Conservation (phyloP, 805 yeast species). For the Lachancea sp. region DNA sequence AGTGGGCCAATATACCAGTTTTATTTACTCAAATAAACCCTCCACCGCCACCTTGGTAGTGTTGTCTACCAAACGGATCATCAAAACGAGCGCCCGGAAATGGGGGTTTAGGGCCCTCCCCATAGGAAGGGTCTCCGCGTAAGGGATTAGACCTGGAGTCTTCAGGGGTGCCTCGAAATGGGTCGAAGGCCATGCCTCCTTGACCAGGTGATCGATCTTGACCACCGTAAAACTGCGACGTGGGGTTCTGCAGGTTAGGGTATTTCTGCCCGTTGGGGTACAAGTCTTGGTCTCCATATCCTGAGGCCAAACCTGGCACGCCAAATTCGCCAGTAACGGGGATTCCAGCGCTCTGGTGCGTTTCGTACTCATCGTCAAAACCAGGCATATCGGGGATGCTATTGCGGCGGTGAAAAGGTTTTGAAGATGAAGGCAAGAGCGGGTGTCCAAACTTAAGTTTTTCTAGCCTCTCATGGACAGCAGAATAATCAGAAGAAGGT, state of each 20-base stretch:
- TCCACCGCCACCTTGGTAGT: constrained; percentile 11
- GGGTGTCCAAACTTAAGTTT: constrained; percentile 7
- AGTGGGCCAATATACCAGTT: not conserved
- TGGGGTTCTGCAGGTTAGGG: constrained; percentile 20
- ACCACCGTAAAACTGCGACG: constrained; percentile 5
- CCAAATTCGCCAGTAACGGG: constrained; percentile 13
- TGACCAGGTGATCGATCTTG: constrained; percentile 7
- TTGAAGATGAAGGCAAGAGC: not conserved
- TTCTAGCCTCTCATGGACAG: constrained; percentile 7
- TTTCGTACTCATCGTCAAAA: constrained; percentile 33
- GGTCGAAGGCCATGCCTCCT: constrained; percentile 34
- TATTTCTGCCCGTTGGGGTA: constrained; percentile 30
- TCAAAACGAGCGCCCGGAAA: constrained; percentile 32
- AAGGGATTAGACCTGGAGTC: constrained; percentile 9
- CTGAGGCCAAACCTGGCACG: constrained; percentile 13
- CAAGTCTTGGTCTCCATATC: constrained; percentile 32
- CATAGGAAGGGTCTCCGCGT: constrained; percentile 9
- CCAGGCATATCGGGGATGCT: constrained; percentile 27
- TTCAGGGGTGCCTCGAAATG: constrained; percentile 15
- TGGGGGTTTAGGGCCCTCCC: constrained; percentile 10
- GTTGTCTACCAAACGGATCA: constrained; percentile 28
- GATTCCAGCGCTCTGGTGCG: constrained; percentile 15
- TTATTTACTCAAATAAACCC: constrained; percentile 9
- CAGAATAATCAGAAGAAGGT: not conserved
- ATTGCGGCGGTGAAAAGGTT: not conserved